Base-by-base conservation (phyloP, 2,329 filamentous ascomycete species). In the Dactylonectria macrodidyma region DNA sequence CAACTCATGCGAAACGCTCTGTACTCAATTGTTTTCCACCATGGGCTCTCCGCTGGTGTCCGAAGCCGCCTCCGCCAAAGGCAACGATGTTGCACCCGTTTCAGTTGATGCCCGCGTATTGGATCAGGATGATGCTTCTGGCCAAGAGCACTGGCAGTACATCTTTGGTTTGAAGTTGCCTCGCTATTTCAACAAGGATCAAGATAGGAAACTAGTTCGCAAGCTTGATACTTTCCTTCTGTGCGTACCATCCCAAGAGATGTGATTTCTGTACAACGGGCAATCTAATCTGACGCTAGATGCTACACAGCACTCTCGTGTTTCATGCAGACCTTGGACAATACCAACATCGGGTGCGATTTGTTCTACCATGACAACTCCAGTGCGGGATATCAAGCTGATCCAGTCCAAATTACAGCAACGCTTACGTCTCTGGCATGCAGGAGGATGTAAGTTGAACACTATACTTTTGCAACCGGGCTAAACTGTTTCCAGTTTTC, bases 371-470 rank as follows among this genome's bases (percentile, higher is more conserved):
- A 22, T 6, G 5, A 12, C 8, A 4, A 30, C 19, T 3, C 10
- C 19, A 19, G 19, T 19, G 33, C 16, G 34, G 33, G 12, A 16
- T 30, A 16, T 6, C 36, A 22, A 56, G 19, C 5, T 16, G 7
- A 41, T 14, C 9, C n/a, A 10, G 14, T 24, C 44, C 48, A 33
- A 50, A 3, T n/a, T 26, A 19, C 10, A 67, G 68, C 14, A 71
- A 71, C 48, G 68, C 66, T 1, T 71, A 66, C 46, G 68, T 71
- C 0, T 66, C 62, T 33, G 66, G 68, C 16, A 71, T 71, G 68
- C 38, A 69, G 16, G 63, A 71, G 14, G 68, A 71, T 26, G 66
- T 62, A 33, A 57, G 59, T 38, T 26, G 14, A 12, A 16, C 2
- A 22, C 55, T 14, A 1, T 19, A 19, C 19, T 19, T 19, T 19